These are phyloP conservation scores for Yamadazyma dendronema DNA, from an alignment of 1,139 yeast species.

Conservation along the genomic window DNA sequence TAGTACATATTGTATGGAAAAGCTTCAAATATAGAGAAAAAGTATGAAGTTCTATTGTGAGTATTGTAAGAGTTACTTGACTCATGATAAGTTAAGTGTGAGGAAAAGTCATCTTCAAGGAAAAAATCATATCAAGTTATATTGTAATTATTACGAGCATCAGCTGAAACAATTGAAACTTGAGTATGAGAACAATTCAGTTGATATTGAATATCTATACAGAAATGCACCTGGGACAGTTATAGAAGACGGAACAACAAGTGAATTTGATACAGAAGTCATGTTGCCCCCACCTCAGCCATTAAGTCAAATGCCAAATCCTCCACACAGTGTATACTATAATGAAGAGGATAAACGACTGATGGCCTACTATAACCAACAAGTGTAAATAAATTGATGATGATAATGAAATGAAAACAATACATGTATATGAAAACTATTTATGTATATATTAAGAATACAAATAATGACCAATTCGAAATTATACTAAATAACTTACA, in stretches of 20 bases:
- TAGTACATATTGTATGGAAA: no score
- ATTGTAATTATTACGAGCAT: slow-evolving; percentile 72
- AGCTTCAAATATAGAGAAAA: no score
- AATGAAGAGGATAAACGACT: slow-evolving; percentile 14
- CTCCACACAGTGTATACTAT: slow-evolving; percentile 34
- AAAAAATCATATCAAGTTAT: slow-evolving; percentile 70
- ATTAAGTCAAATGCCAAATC: slow-evolving; percentile 28
- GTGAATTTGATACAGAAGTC: slow-evolving; percentile 13
- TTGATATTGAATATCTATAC: slow-evolving; percentile 37
- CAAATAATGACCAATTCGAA: no score
- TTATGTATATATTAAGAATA: no score
- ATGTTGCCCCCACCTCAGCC: slow-evolving; percentile 37
- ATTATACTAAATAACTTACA: slow-evolving; percentile 50
- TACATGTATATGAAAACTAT: not conserved
- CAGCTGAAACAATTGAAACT: slow-evolving; percentile 50
- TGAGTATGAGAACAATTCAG: slow-evolving; percentile 34
- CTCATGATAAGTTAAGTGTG: slow-evolving; percentile 88
- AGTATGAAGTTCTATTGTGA: slow-evolving; percentile 70
- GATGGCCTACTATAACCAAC: slow-evolving; percentile 6
- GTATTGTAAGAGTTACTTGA: slow-evolving; percentile 80
- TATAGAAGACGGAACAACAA: slow-evolving; percentile 3
- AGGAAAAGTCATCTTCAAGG: slow-evolving; percentile 82
- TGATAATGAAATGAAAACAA: not conserved
- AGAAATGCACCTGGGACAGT: slow-evolving; percentile 39
- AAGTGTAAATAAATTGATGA: not conserved